A percentile compares a stretch with the other conserved stretches of the same genome.
These are phyloP conservation scores for Fusarium sp. DNA, from an alignment of 2,329 filamentous ascomycete species.

Conservation along the genomic window DNA sequence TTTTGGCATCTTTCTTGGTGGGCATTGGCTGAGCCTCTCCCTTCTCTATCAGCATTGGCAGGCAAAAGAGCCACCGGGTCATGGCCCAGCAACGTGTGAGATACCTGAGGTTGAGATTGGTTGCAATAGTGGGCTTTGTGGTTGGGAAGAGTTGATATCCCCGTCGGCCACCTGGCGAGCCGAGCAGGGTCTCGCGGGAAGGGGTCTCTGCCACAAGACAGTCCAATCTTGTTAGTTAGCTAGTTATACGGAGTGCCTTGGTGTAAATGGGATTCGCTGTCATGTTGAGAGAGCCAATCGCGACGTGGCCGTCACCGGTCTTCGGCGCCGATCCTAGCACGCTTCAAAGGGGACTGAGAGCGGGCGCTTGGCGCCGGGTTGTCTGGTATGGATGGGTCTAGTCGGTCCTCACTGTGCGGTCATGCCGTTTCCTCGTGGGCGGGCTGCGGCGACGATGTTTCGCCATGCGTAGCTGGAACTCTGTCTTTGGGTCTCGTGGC, in stretches of 20 bases:
- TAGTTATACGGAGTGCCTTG: background rate
- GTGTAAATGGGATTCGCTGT: background rate
- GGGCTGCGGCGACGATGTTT: slow-evolving; percentile 22
- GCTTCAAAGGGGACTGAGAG: slow-evolving; percentile 8
- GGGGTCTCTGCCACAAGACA: slow-evolving; percentile 2
- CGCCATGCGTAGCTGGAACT: slow-evolving; percentile 25
- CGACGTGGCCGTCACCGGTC: slow-evolving; percentile 3
- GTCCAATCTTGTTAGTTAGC: background rate
- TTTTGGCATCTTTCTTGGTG: background rate
- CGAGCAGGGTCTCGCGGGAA: slow-evolving; percentile 11
- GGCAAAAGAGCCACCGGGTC: background rate
- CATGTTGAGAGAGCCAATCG: slow-evolving; percentile 5
- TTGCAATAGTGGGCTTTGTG: slow-evolving; percentile 19
- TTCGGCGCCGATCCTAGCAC: slow-evolving; percentile 18
- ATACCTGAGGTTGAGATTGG: slow-evolving; percentile 28
- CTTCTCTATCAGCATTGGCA: background rate
- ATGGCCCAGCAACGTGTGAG: background rate
- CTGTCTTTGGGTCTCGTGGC: slow-evolving; percentile 4
- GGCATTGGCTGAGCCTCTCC: slow-evolving; percentile 10
- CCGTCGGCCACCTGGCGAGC: slow-evolving; percentile 13
- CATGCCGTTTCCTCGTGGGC: slow-evolving; percentile 14
- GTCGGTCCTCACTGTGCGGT: background rate
- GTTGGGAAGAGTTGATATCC: slow-evolving; percentile 22
- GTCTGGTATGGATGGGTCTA: slow-evolving; percentile 17
- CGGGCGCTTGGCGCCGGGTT: background rate